Evolutionary conservation across 1,284 basidiomycete genomes (phyloP), one percentile per base, ranked within the genome.

Genomic region (Pyrrhoderma noxium): DNA sequence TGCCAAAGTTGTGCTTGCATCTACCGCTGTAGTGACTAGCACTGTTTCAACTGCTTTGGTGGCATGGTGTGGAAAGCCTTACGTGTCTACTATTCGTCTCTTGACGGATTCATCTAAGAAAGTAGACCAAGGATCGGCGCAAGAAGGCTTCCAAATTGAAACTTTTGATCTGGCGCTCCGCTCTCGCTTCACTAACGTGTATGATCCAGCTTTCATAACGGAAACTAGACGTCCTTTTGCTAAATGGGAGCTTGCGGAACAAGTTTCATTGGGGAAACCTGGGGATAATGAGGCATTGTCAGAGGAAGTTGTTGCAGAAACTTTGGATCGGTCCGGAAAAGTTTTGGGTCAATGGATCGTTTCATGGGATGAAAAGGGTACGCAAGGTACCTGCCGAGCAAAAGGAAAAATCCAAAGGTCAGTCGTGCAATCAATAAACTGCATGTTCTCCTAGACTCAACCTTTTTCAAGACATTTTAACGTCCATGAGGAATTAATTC

Each of bases 231-330:
- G 90, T 25, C 79, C 85, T 1, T 84, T 93, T 59, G 87, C 91
- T 8, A 86, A 82, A 53, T 93, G 85, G 86, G 82, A 88, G 62
- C 75, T 91, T 16, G 79, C 83, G 21, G 65, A 75, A 40, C 68
- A 64, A 25, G 70, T 86, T 40, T 67, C 72, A 47, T 62, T 86
- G 4, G 56, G 68, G 49, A 61, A 71, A 54, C 65, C 72, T 60
- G 56, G 66, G 53, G 58, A 63, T 54, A 67, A 62, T 7, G 67
- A 75, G 0, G 81, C 79, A 4, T 55, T 56, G 11, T 61, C 69
- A 49, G 80, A 86, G 59, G 87, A 90, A 65, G 87, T 85, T 0
- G 73, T 89, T 2, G 87, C 89, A 13, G 85, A 89, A 65, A 89
- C 85, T 1, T 61, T 72, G 46, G 77, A 86, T 60, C 67, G 72